Evolutionary conservation across 345 rosid genomes (phyloP), one percentile per base, ranked within the genome.

Genomic region (Psidium friedrichsthalianum): DNA sequence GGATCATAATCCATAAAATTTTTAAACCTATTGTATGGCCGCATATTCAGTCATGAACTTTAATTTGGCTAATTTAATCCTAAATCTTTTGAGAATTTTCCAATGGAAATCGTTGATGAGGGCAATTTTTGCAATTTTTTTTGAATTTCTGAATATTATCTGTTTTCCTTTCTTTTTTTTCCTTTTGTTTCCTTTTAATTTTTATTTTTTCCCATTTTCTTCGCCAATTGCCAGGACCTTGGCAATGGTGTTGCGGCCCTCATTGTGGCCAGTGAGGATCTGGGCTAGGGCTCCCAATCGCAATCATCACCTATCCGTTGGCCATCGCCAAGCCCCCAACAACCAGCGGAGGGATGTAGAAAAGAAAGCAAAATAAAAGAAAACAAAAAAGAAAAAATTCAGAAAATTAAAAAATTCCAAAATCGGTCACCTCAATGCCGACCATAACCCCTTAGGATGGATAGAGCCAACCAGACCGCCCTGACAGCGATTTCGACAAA

Each of bases 141-240:
- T 64, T 59, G 5, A 27, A n/a, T 52, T 52, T 52, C 6, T 14
- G 54, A 64, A 69, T 16, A 32, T 32, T 2, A 32, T 64, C 44
- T 42, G 44, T 42, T 42, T 61, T 29, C 7, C 0, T 0, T 61
- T 29, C 29, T 61, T 9, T 3, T 1, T 27, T 59, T 15, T 5
- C 64, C 3, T 59, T 29, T 29, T 7, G 22, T 42, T 61, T 29
- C 7, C 0, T 0, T 61, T 29, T 61, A n/a, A 36, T 61, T 59
- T 59, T 3, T 6, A 1, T 9, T 3, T 1, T 27, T 59, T 15
- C 12, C 64, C 8, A 36, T 36, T 36, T 36, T 36, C 36, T 59
- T 0, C 0, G 1, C 1, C 4, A 4, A 6, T 29, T 1, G 6
- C 2, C 1, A 6, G 3, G 21, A 21, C 36, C 76, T 29, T 8